phyloP scores from a whole-genome alignment of 2,329 filamentous ascomycete species.

The Cadophora luteo-olivacea region DNA sequence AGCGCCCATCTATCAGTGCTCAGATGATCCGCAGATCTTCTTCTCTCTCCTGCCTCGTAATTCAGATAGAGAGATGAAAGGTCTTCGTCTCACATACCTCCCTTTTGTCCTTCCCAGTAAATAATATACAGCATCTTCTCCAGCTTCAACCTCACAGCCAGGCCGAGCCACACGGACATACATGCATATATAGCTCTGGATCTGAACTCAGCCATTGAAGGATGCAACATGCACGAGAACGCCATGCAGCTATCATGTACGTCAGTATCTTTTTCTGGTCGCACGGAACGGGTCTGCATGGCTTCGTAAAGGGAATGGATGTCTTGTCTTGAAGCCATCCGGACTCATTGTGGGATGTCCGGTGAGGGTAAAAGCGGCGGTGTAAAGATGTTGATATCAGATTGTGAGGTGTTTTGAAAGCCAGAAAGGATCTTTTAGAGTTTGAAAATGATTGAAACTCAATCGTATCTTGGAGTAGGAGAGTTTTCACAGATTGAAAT shows the following conservation, averaged over 20 bases:
- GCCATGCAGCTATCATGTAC: slow-evolving; percentile 1
- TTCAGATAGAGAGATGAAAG: no score
- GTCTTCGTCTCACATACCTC: no score
- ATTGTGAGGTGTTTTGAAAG: background rate
- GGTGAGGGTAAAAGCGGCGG: slow-evolving; percentile 7
- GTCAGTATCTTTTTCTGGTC: slow-evolving; percentile 1
- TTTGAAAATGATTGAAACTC: background rate
- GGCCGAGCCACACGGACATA: background rate
- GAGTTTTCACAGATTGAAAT: background rate
- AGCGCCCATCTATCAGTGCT: background rate
- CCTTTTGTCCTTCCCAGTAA: no score
- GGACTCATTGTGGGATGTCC: slow-evolving; percentile 6
- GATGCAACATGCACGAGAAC: background rate
- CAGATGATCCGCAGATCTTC: background rate
- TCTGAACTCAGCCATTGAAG: background rate
- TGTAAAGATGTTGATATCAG: background rate
- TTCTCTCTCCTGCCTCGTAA: background rate
- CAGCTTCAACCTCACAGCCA: background rate
- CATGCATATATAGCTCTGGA: background rate
- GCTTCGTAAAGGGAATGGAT: background rate
- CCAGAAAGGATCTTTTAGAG: no score
- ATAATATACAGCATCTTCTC: background rate
- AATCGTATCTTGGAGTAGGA: no score
- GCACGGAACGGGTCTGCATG: background rate
- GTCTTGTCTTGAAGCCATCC: background rate